A percentile compares a stretch with the other conserved stretches of the same genome.
These are phyloP conservation scores for Croton laevigatus DNA, from an alignment of 441 rosid species.

Conservation along the genomic window DNA sequence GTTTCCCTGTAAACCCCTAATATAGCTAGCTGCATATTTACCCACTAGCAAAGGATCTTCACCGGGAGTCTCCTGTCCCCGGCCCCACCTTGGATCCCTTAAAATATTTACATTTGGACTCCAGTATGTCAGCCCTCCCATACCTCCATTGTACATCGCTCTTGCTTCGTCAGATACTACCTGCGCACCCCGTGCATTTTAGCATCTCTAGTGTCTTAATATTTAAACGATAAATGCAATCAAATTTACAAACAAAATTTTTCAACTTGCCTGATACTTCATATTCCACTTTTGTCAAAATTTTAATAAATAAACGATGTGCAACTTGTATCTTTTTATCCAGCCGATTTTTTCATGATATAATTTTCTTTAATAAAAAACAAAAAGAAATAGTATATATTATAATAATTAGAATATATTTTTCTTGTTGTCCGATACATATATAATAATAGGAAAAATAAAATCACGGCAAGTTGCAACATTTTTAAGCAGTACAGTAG, in stretches of 20 bases:
- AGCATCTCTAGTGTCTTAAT: neutral
- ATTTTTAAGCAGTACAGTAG: too few species aligned
- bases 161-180: slow-evolving; percentile 96
- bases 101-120: slow-evolving; percentile 92
- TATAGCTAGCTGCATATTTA: slow-evolving; percentile 77
- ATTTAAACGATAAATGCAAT: neutral
- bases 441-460: too few species aligned
- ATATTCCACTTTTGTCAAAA: neutral
- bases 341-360: too few species aligned
- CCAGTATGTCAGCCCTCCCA: slow-evolving; percentile 91
- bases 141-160: slow-evolving; percentile 94
- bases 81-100: slow-evolving; percentile 97
- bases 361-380: too few species aligned
- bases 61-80: slow-evolving; percentile 97
- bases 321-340: neutral
- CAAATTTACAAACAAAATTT: slow-evolving; percentile 5
- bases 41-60: slow-evolving; percentile 85
- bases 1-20: slow-evolving; percentile 74
- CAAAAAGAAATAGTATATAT: neutral
- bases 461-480: too few species aligned
- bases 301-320: neutral
- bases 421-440: too few species aligned
- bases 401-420: too few species aligned
- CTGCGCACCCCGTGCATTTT: slow-evolving; percentile 31
- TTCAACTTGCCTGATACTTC: too few species aligned